Base-by-base conservation (phyloP, 108 stramenopile species). In the Cyclotella choctawhatcheeana region DNA sequence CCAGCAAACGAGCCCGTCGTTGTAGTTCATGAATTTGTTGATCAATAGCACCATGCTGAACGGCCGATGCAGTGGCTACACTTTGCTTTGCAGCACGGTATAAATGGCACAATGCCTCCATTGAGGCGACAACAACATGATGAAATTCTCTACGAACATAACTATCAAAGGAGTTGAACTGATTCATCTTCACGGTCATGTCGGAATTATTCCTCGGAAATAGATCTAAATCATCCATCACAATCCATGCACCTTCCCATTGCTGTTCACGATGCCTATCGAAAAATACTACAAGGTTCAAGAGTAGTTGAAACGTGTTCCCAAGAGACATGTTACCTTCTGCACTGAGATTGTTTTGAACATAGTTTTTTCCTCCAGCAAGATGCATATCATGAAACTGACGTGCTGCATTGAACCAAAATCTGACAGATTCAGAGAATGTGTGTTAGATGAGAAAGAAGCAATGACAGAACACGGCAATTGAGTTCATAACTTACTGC, bases 241-340 rank as follows among this genome's bases (percentile, higher is more conserved):
- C 54, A 26, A 37, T 67, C 82, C 82, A 81, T 35, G 82, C 82
- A 5, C 82, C 77, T 55, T 82, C 67, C 73, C 82, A 89, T 59
- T 89, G 67, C 44, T 82, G 59, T 43, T 79, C 65, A 21, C 64
- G 74, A 45, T 82, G 76, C 14, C 65, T 51, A 35, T 88, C 79
- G 58, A 93, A 88, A 72, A 95, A 95, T 45, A 69, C 64, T 13
- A 83, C 80, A 24, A 95, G 64, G 48, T 90, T 86, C 79, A 91
- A 73, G 64, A 92, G 64, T 13, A 79, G 78, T 51, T 80, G 76
- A 44, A 88, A 89, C 8, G 88, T 86, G 22, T 80, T 64, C 31
- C 88, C 74, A 16, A 90, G 60, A n/a, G 60, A 47, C 50, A 75
- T 64, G 34, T 82, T 81, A 55, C 78, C 80, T 50, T 88, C 87